Evolutionary conservation across 495 filamentous ascomycete species (phyloP).

Genomic region (Aspergillus steynii): DNA sequence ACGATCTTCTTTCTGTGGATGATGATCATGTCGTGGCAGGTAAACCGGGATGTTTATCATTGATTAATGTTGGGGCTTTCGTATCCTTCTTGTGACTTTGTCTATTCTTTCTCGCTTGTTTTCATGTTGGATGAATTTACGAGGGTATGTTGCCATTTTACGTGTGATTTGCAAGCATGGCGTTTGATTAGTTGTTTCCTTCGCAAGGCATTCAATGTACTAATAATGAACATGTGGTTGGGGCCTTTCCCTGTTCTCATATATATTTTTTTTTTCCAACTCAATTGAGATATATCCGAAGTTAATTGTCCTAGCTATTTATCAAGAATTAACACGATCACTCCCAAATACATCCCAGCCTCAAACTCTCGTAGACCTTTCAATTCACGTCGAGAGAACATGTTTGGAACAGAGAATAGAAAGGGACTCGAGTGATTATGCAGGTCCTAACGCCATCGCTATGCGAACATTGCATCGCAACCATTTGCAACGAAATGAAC

Average conservation of each 20-base stretch:
- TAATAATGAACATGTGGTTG: neutral
- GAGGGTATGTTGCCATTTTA: neutral
- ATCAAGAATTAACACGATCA: neutral
- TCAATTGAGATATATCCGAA: neutral
- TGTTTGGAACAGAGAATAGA: neutral
- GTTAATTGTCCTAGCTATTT: neutral
- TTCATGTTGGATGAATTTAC: neutral
- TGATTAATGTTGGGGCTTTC: slow-evolving; percentile 18
- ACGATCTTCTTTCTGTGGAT: slow-evolving; percentile 90
- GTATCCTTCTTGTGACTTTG: slow-evolving; percentile 15
- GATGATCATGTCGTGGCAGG: slow-evolving; percentile 89
- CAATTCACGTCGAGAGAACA: neutral
- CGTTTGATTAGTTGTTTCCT: neutral
- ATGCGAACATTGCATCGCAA: slow-evolving; percentile 37
- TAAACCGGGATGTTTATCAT: slow-evolving; percentile 64
- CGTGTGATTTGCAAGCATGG: neutral
- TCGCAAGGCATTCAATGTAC: neutral
- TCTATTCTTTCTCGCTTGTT: slow-evolving; percentile 3
- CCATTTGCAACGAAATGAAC: slow-evolving; percentile 18
- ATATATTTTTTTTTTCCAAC: neutral
- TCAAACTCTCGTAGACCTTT: neutral
- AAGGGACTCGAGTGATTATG: neutral
- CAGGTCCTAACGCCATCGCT: slow-evolving; percentile 41
- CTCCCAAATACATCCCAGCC: neutral
- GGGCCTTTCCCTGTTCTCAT: neutral